Evolutionary conservation across 352 stramenopile genomes (phyloP).

Genomic region (Pythium aquatile): DNA sequence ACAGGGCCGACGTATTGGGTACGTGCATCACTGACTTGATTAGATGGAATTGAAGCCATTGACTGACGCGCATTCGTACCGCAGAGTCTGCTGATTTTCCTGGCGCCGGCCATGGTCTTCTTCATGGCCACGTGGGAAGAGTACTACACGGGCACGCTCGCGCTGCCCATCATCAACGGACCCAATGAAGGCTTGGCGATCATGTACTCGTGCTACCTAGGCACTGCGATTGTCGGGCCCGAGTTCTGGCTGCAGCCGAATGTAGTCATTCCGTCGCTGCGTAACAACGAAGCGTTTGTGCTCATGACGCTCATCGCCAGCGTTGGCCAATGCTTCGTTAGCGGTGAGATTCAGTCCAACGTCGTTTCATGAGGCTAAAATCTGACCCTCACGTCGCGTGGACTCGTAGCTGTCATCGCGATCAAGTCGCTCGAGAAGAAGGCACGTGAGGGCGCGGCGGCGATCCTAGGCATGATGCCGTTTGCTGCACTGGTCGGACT

Average conservation of each 20-base stretch:
- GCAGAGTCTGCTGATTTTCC: slow-evolving; percentile 73
- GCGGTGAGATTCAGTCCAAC: slow-evolving; percentile 34
- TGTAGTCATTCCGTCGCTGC: slow-evolving; percentile 53
- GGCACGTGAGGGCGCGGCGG: slow-evolving; percentile 55
- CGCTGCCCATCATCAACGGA: slow-evolving; percentile 95
- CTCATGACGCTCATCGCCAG: slow-evolving; percentile 64
- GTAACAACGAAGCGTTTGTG: slow-evolving; percentile 81
- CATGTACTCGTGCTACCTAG: slow-evolving; percentile 84
- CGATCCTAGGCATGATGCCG: slow-evolving; percentile 60
- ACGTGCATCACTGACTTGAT: slow-evolving; percentile 15
- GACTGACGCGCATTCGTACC: neutral
- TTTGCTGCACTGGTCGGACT: slow-evolving; percentile 67
- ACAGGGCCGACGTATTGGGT: slow-evolving; percentile 84
- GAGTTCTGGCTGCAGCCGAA: slow-evolving; percentile 68
- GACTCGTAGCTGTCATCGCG: slow-evolving; percentile 47
- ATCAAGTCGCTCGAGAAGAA: slow-evolving; percentile 64
- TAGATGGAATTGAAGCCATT: slow-evolving; percentile 19
- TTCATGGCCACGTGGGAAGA: slow-evolving; percentile 98
- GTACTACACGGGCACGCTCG: slow-evolving; percentile 95
- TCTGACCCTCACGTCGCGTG: neutral
- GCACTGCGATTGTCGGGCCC: slow-evolving; percentile 59
- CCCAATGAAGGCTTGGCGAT: slow-evolving; percentile 94
- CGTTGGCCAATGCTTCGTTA: slow-evolving; percentile 72
- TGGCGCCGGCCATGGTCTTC: slow-evolving; percentile 88
- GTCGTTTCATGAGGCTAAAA: neutral